A percentile compares a stretch with the other conserved stretches of the same genome.
These are phyloP conservation scores for Hymenoscyphus scutula DNA, from an alignment of 2,329 filamentous ascomycete genomes.

Conservation along the genomic window DNA sequence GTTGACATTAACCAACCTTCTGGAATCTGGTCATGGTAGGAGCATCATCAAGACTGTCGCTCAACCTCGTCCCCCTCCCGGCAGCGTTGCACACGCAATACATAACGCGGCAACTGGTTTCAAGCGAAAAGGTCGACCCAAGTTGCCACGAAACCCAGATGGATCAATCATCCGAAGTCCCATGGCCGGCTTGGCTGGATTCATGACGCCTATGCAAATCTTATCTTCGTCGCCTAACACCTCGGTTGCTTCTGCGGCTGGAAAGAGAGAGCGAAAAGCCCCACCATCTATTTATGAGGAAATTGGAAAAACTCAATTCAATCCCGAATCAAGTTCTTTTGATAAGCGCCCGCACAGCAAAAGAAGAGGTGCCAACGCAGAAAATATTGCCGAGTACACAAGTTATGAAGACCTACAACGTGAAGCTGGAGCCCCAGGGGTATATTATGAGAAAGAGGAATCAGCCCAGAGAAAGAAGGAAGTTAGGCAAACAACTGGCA, in stretches of 20 bases:
- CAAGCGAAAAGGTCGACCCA: not conserved
- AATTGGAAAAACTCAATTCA: not conserved
- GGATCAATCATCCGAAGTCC: slow-evolving; percentile 1
- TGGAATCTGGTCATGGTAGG: slow-evolving; percentile 1
- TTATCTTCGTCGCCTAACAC: not conserved
- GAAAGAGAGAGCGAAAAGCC: not conserved
- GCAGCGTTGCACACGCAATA: not conserved
- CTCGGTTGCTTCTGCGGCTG: not conserved
- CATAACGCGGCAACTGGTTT: not conserved
- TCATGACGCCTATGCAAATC: not conserved
- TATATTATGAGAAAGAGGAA: slow-evolving; percentile 20
- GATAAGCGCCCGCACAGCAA: not conserved
- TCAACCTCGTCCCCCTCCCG: not conserved
- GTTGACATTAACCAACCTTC: slow-evolving; percentile 10
- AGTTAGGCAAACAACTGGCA: not conserved
- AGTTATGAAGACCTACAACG: slow-evolving; percentile 22
- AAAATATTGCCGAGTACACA: slow-evolving; percentile 1
- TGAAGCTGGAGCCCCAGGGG: slow-evolving; percentile 22
- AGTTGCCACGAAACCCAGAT: not conserved
- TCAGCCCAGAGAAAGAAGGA: slow-evolving; percentile 1
- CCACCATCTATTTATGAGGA: slow-evolving; percentile 3
- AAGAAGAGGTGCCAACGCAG: not conserved
- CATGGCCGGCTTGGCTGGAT: not conserved
- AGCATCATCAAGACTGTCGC: not conserved
- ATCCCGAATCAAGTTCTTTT: not conserved